phyloP scores from a whole-genome alignment of 768 basidiomycete genomes.

The Lactarius hatsudake region DNA sequence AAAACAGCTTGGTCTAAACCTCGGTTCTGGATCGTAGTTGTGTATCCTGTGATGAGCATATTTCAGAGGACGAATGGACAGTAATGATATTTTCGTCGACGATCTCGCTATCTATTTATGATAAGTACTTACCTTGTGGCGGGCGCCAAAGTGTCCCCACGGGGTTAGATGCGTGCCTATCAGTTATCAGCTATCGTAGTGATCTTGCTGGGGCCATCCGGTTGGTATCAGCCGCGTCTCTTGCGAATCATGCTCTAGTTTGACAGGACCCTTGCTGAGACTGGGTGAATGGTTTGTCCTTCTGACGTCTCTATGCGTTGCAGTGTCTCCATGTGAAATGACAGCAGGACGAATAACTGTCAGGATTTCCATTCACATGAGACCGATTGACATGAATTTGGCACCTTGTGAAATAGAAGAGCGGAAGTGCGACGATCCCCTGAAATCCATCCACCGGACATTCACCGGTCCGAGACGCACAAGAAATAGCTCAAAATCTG shows the following conservation, averaged over 20 bases:
- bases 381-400: neutral
- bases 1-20: neutral
- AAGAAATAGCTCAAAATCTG: neutral
- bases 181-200: neutral
- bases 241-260: no score
- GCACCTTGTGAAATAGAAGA: neutral
- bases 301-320: neutral
- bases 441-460: neutral
- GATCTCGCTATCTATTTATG: neutral
- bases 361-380: neutral
- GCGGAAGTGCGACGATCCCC: neutral
- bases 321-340: neutral
- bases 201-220: neutral
- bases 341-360: neutral
- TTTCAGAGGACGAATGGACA: neutral
- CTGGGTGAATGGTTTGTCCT: neutral
- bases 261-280: neutral
- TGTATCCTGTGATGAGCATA: neutral
- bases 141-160: neutral
- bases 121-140: neutral
- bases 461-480: neutral
- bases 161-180: neutral
- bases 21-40: neutral
- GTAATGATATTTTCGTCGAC: conserved; percentile 1
- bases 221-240: neutral